Base-by-base conservation (phyloP, 352 stramenopile species). In the Globisporangium parvum region DNA sequence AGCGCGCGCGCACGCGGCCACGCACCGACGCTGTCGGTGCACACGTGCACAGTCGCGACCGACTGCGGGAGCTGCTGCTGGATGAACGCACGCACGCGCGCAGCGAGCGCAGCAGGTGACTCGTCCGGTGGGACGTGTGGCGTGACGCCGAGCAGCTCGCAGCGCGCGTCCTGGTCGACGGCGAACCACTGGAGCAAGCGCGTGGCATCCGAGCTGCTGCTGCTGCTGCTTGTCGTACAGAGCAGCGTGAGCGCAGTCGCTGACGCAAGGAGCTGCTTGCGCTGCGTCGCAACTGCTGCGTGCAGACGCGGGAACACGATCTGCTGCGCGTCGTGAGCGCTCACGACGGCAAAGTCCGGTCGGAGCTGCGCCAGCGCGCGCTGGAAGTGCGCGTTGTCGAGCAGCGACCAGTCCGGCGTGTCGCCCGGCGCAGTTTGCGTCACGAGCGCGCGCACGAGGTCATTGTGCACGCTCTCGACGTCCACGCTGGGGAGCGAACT, bases 111-210 rank as follows among this genome's bases (percentile, higher is more conserved):
- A 14, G 31, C 31, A 14, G 31, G 5, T 8, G 31, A 1, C 15
- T 63, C 56, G 41, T 67, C 47, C 1, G 26, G 37, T 12, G 53
- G 50, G 31, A 57, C 54, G 10, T 31, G 44, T 0, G 55, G 31
- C 1, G 57, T 40, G 17, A 57, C 53, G 15, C 23, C 50, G 23
- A 74, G 49, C 21, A 67, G 51, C 33, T 67, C 64, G 24, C 60
- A 59, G 2, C 61, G 64, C n/a, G 58, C 55, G 28, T 71, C 58
- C 45, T 78, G 66, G n/a, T 78, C 61, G 17, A 67, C 49, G 9
- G 56, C 67, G 15, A 63, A 61, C 54, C 65, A 73, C 24, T 61
- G 63, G 20, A 69, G 44, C 10, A 31, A n/a, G 11, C 47, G n/a
- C 10, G 26, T 55, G 33, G 40, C 23, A 3, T 60, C 47, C n/a